Evolutionary conservation across 2,329 filamentous ascomycete genomes (phyloP).

Genomic region (Cyclaneusma minus): DNA sequence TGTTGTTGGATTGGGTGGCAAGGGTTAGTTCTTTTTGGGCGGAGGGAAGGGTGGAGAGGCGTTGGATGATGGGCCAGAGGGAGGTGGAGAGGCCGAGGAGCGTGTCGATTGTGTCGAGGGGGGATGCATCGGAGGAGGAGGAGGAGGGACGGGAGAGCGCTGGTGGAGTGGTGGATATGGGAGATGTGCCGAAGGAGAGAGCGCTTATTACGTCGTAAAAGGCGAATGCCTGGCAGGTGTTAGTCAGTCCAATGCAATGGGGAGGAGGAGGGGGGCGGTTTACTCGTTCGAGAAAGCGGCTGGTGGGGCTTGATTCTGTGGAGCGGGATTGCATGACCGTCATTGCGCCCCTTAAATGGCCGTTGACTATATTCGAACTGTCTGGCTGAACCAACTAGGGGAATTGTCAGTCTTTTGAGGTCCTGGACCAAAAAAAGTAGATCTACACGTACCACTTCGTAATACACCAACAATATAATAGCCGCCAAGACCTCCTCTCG

Average conservation of each 20-base stretch:
- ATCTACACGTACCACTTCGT: slow-evolving; percentile 37
- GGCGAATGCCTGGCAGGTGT: slow-evolving; percentile 35
- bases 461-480: slow-evolving; percentile 46
- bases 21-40: slow-evolving; percentile 35
- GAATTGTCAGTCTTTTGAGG: slow-evolving; percentile 7
- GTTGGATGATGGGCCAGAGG: slow-evolving; percentile 47
- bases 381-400: slow-evolving; percentile 46
- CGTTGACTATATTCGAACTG: slow-evolving; percentile 41
- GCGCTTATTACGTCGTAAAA: slow-evolving; percentile 53
- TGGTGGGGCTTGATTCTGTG: slow-evolving; percentile 30
- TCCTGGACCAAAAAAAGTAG: neutral
- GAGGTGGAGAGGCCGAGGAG: slow-evolving; percentile 46
- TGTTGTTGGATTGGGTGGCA: slow-evolving; percentile 25
- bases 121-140: slow-evolving; percentile 28
- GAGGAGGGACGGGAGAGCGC: slow-evolving; percentile 30
- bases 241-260: slow-evolving; percentile 9
- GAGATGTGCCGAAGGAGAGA: slow-evolving; percentile 41
- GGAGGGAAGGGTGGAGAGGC: slow-evolving; percentile 36
- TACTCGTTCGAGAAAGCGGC: slow-evolving; percentile 43
- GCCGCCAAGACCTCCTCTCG: slow-evolving; percentile 43
- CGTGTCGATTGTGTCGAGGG: slow-evolving; percentile 37
- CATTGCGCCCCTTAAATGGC: slow-evolving; percentile 45
- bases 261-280: slow-evolving; percentile 4
- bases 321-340: slow-evolving; percentile 39
- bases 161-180: slow-evolving; percentile 33